Percentiles rank a stretch among this genome's conserved stretches.
Conservation (phyloP, 371 early-diverging fungal species). For the Mucor saturninus region DNA sequence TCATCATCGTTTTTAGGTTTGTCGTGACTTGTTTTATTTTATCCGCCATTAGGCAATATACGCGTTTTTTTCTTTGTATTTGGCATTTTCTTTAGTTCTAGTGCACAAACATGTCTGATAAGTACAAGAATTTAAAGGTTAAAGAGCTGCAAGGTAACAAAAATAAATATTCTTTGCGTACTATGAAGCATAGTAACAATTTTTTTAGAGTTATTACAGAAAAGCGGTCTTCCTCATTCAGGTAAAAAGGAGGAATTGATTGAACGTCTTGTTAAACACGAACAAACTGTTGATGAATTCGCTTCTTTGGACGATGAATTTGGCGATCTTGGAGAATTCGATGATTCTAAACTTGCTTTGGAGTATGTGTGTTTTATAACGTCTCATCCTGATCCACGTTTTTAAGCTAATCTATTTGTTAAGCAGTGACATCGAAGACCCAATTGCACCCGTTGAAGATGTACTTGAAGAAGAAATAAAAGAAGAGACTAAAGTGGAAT, state of each 20-base stretch:
- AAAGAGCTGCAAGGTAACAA: constrained; percentile 63
- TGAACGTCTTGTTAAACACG: constrained; percentile 63
- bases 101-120: constrained; percentile 28
- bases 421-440: constrained; percentile 6
- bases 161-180: not conserved
- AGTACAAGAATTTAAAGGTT: constrained; percentile 63
- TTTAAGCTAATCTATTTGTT: no score
- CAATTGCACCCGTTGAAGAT: constrained; percentile 4
- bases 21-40: not conserved
- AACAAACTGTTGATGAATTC: constrained; percentile 53
- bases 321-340: constrained; percentile 50
- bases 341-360: constrained; percentile 38
- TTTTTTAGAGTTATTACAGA: constrained; percentile 55
- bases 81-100: not conserved
- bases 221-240: constrained; percentile 58
- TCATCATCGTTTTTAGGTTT: not conserved
- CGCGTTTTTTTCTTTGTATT: not conserved
- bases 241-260: constrained; percentile 76
- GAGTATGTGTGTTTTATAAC: constrained; percentile 15
- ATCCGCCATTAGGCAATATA: not conserved
- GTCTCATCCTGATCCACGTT: no score
- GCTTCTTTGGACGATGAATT: constrained; percentile 53
- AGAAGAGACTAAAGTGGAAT: constrained; percentile 1
- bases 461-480: constrained; percentile 1
- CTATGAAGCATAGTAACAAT: not conserved